phyloP scores from a whole-genome alignment of 2,329 filamentous ascomycete genomes.

The Trichoderma oligosporum region DNA sequence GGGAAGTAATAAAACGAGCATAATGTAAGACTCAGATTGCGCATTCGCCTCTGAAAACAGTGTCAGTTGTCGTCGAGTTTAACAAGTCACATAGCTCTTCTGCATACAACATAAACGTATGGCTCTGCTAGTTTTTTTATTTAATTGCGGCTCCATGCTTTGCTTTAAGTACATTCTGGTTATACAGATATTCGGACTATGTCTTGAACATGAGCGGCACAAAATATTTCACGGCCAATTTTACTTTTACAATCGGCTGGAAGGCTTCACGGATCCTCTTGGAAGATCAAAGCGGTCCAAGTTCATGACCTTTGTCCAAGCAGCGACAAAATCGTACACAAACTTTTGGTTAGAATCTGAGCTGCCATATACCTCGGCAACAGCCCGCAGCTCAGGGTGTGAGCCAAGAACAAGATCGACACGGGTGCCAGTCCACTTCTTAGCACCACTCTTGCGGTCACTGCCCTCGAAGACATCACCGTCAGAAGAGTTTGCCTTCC shows the following conservation, averaged over 20 bases:
- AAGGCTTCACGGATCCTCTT: conserved; percentile 19
- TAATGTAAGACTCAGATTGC: too few relatives aligned
- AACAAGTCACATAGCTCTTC: too few relatives aligned
- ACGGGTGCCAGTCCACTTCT: conserved; percentile 68
- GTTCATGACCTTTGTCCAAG: conserved; percentile 73
- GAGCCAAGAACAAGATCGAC: conserved; percentile 68
- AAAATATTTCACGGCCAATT: not conserved
- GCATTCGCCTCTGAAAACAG: too few relatives aligned
- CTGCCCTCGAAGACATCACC: conserved; percentile 59
- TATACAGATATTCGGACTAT: not conserved
- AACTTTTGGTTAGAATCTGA: conserved; percentile 60
- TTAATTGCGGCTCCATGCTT: not conserved
- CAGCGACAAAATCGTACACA: conserved; percentile 65
- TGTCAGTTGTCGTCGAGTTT: too few relatives aligned
- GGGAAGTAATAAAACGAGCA: too few relatives aligned
- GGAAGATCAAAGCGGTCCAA: conserved; percentile 64
- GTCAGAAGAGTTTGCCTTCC: conserved; percentile 45
- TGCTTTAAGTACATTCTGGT: conserved; percentile 9
- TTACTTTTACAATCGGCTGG: conserved; percentile 19
- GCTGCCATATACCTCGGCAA: conserved; percentile 66
- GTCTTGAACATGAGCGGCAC: not conserved
- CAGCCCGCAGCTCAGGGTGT: conserved; percentile 68
- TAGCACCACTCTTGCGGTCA: conserved; percentile 61
- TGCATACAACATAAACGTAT: too few relatives aligned
- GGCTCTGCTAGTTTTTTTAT: not conserved